phyloP scores from a whole-genome alignment of 2,329 filamentous ascomycete species.

The Claviceps monticola region DNA sequence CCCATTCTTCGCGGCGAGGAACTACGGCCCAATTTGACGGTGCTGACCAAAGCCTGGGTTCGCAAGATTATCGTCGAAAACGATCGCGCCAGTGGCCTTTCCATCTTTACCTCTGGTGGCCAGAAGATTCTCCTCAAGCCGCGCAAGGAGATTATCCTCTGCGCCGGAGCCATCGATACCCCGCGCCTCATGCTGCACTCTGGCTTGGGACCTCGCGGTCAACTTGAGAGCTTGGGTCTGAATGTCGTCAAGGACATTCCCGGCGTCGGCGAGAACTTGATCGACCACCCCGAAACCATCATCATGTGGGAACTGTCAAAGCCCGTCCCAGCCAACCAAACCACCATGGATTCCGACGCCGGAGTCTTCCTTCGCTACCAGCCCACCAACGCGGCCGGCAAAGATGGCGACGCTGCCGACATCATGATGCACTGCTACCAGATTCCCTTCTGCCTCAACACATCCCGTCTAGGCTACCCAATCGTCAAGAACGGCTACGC shows the following conservation, averaged over 20 bases:
- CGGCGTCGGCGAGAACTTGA: conserved; percentile 46
- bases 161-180: conserved; percentile 69
- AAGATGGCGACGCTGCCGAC: conserved; percentile 65
- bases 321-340: conserved; percentile 62
- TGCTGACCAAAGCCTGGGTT: conserved; percentile 82
- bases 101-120: conserved; percentile 45
- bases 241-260: conserved; percentile 42
- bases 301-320: conserved; percentile 67
- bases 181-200: conserved; percentile 51
- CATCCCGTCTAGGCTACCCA: conserved; percentile 59
- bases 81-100: conserved; percentile 59
- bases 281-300: conserved; percentile 47
- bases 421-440: conserved; percentile 98
- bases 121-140: conserved; percentile 43
- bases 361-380: conserved; percentile 79
- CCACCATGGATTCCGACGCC: conserved; percentile 82
- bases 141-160: conserved; percentile 65
- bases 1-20: conserved; percentile 76
- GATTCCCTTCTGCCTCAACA: conserved; percentile 85
- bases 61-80: conserved; percentile 61
- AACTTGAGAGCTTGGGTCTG: conserved; percentile 40
- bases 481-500: conserved; percentile 54
- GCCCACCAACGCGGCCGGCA: conserved; percentile 47
- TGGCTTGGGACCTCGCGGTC: conserved; percentile 39
- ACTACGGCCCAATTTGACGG: conserved; percentile 67